A percentile compares a stretch with the other conserved stretches of the same genome.
Conservation (phyloP, 805 yeast species). For the Yamadazyma philogaea region DNA sequence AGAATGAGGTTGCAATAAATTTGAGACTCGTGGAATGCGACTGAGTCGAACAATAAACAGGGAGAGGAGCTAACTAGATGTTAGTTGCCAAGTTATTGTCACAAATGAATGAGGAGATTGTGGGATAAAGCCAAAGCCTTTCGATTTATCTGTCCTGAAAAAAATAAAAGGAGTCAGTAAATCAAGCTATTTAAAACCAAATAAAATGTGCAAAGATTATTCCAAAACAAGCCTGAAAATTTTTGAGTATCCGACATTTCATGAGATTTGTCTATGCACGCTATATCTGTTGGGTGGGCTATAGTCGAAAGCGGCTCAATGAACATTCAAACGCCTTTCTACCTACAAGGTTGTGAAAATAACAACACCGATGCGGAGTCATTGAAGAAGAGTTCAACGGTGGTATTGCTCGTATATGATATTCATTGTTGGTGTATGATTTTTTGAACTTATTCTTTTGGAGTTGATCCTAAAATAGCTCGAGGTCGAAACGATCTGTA, state of each 20-base stretch:
- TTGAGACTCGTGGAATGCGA: conserved; percentile 6
- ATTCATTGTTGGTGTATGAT: too few species aligned
- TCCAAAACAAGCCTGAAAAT: conserved; percentile 1
- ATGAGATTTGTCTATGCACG: conserved; percentile 5
- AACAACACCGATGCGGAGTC: too few species aligned
- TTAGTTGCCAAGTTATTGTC: not conserved
- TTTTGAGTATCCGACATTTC: conserved; percentile 4
- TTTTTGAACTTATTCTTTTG: too few species aligned
- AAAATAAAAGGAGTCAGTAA: not conserved
- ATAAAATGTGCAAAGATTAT: not conserved
- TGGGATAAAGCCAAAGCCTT: not conserved
- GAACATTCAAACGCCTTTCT: too few species aligned
- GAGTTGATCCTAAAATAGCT: too few species aligned
- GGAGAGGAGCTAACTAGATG: not conserved
- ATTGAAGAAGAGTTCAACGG: too few species aligned
- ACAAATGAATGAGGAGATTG: not conserved
- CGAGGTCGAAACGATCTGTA: too few species aligned
- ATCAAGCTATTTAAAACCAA: not conserved
- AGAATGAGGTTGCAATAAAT: conserved; percentile 3
- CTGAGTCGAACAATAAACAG: not conserved
- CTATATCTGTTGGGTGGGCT: not conserved
- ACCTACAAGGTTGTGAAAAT: too few species aligned
- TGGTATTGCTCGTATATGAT: too few species aligned
- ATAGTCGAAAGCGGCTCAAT: too few species aligned
- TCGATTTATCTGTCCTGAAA: not conserved